Percentiles rank a stretch among this genome's conserved stretches.
These are phyloP conservation scores for Auricularia cornea DNA, from an alignment of 768 basidiomycete species.

Conservation along the genomic window DNA sequence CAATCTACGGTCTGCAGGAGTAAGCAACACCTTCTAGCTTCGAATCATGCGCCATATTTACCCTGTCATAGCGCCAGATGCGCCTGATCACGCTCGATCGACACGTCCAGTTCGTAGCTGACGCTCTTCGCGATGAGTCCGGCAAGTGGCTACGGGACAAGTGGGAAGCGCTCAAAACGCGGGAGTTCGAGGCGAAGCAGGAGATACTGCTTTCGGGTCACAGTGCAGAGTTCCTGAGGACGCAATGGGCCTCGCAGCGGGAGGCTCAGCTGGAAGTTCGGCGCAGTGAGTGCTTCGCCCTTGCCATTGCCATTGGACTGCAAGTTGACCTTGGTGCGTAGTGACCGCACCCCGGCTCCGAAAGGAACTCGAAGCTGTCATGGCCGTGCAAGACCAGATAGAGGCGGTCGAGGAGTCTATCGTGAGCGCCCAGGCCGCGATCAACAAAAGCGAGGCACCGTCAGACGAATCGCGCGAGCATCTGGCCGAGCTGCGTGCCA, in stretches of 20 bases:
- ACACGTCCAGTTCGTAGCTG: background rate
- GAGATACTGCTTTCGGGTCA: conserved; percentile 12
- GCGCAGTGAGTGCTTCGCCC: conserved; percentile 24
- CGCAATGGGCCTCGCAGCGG: conserved; percentile 28
- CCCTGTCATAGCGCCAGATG: background rate
- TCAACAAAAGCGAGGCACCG: too few species aligned
- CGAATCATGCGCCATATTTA: too few species aligned
- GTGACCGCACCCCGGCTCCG: conserved; percentile 16
- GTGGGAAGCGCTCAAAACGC: conserved; percentile 12
- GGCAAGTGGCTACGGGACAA: conserved; percentile 25
- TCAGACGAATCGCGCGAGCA: too few species aligned
- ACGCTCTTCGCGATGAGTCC: conserved; percentile 17
- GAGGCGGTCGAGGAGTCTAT: conserved; percentile 17
- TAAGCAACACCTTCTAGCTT: too few species aligned
- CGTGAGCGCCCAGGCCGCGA: too few species aligned
- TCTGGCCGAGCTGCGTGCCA: too few species aligned
- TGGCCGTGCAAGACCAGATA: conserved; percentile 23
- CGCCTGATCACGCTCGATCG: too few species aligned
- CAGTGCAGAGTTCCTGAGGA: conserved; percentile 11
- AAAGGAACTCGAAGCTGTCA: conserved; percentile 24
- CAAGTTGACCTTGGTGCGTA: too few species aligned
- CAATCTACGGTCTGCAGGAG: background rate
- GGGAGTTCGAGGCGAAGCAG: background rate
- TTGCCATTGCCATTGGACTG: too few species aligned
- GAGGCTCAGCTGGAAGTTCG: conserved; percentile 22